Evolutionary conservation across 768 basidiomycete genomes (phyloP), one percentile per base, ranked within the genome.

Genomic region (Mycena venus): DNA sequence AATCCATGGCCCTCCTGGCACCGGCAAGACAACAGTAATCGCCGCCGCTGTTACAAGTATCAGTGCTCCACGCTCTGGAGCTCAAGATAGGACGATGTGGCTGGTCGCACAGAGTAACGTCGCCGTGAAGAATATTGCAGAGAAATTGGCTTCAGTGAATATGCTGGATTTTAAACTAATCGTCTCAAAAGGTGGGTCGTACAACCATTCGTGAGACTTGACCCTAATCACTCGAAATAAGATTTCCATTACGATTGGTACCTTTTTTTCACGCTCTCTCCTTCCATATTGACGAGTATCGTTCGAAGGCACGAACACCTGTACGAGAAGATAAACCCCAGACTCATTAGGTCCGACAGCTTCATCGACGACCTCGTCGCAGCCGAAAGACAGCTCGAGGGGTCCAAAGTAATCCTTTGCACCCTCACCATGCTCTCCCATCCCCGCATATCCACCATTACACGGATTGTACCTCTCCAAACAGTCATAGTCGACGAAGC

Each of bases 111-210:
- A 94, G 74, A 92, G 92, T 12, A 95, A 95, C 80, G 89, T 95
- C 65, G 94, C 93, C 36, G 93, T 95, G 40, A 94, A 93, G 81
- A 94, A 94, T 75, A 93, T 95, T 75, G 94, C 94, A 21, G 93
- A 93, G 78, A 94, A 93, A 77, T 80, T 95, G 15, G 86, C 84
- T 3, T 80, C 85, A 1, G 83, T 88, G 73, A 83, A 81, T 6
- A 86, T 92, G 59, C 47, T 79, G 1, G 73, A 88, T 9, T 95
- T 90, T 84, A 92, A 85, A 77, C 81, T 95, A 0, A 79, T 95
- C 2, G 92, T 95, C 21, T 91, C 93, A 3, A 82, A 83, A 81
- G 49, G 75, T 73, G 21, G 6, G 60, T 56, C n/a, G 23, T 51
- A 6, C n/a, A 5, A 9, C 19, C 14, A n/a, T 11, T 23, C 6